Conservation (phyloP, 805 yeast species). For the Cyberlindnera mycetangii region DNA sequence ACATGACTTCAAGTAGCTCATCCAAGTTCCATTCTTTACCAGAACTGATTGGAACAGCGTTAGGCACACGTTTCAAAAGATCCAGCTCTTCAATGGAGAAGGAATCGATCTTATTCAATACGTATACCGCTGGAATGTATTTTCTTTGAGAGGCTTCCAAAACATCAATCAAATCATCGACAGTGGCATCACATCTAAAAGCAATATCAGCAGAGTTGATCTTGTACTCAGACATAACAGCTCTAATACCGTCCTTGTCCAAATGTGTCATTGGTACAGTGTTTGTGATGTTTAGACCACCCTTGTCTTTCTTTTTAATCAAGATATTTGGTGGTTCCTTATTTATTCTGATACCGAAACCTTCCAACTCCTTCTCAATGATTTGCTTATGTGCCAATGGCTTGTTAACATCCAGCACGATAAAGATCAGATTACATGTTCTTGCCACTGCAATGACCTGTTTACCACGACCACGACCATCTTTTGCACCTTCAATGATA, state of each 20-base stretch:
- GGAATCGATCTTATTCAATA: constrained; percentile 92
- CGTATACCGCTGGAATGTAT: constrained; percentile 94
- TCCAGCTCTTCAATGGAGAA: constrained; percentile 93
- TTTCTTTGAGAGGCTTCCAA: constrained; percentile 87
- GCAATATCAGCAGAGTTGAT: constrained; percentile 96
- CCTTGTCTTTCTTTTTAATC: constrained; percentile 89
- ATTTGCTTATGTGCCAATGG: constrained; percentile 93
- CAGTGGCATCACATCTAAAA: constrained; percentile 95
- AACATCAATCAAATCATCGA: constrained; percentile 93
- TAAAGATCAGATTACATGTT: constrained; percentile 89
- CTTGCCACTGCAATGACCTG: constrained; percentile 99
- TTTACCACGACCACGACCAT: constrained; percentile 89
- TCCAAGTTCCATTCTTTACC: constrained; percentile 97
- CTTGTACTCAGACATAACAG: constrained; percentile 94
- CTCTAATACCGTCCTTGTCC: constrained; percentile 89
- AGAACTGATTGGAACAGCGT: constrained; percentile 95
- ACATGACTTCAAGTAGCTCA: constrained; percentile 90
- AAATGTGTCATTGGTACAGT: constrained; percentile 91
- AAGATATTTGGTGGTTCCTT: constrained; percentile 90
- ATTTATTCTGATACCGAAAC: constrained; percentile 94
- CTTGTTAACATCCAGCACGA: constrained; percentile 93
- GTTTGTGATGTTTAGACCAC: constrained; percentile 91
- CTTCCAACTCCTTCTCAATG: constrained; percentile 93
- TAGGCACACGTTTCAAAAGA: constrained; percentile 84
- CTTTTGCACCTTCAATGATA: constrained; percentile 87